A percentile compares a stretch with the other conserved stretches of the same genome.
Conservation (phyloP, 306 rosid genomes). For the Potentilla sterilis region DNA sequence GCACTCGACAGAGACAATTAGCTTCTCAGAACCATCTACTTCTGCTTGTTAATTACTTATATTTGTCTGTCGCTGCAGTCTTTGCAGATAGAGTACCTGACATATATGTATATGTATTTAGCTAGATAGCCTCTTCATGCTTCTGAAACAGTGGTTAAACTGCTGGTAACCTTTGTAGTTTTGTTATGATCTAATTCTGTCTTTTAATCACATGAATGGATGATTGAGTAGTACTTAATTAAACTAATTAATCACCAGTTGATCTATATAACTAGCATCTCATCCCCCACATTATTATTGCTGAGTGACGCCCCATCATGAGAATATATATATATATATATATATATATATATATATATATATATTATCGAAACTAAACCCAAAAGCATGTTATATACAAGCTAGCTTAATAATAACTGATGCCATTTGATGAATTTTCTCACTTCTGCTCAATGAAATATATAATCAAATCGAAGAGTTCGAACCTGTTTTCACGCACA, state of each 20-base stretch:
- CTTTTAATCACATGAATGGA: slow-evolving; percentile 17
- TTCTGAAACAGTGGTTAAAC: slow-evolving; percentile 10
- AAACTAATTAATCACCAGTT: slow-evolving; percentile 4
- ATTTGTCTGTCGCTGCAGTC: slow-evolving; percentile 2
- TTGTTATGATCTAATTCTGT: not conserved
- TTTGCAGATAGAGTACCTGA: not conserved
- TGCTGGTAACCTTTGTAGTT: not conserved
- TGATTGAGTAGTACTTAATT: not conserved
- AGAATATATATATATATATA: too few species aligned
- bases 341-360: too few species aligned
- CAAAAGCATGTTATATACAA: slow-evolving; percentile 24
- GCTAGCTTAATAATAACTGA: slow-evolving; percentile 2
- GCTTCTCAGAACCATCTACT: slow-evolving; percentile 24
- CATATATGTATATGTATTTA: not conserved
- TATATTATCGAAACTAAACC: slow-evolving; percentile 4
- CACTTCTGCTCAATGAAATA: not conserved
- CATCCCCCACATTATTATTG: not conserved
- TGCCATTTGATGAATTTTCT: slow-evolving; percentile 17
- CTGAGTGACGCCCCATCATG: not conserved
- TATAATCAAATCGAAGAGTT: slow-evolving; percentile 17
- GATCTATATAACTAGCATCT: not conserved
- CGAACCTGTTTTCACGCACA: slow-evolving; percentile 28
- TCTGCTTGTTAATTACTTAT: not conserved
- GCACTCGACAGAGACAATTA: not conserved
- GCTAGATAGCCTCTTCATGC: slow-evolving; percentile 15